Evolutionary conservation across 2,329 filamentous ascomycete species (phyloP), one percentile per base, ranked within the genome.

Genomic region (Nemania sp.): DNA sequence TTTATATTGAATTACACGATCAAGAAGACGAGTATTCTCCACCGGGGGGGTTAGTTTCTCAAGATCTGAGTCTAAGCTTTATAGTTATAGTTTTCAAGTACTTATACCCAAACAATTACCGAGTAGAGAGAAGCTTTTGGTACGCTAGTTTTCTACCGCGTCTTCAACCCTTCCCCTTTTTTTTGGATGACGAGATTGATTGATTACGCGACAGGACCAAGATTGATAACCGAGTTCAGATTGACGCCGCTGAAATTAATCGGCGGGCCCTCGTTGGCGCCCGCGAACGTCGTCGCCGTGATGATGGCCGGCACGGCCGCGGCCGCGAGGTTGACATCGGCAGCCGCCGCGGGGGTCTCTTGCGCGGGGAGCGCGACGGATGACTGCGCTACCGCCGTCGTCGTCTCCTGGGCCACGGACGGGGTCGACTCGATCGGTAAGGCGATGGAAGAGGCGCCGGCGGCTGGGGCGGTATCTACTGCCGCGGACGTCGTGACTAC

Each of bases 231-330:
- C 26, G 70, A 78, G 57, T 62, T 74, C 22, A 78, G 66, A 54
- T 72, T 57, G 18, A 76, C 27, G 11, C 74, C 73, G 64, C 56
- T 71, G 22, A 78, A 67, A 29, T 77, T 57, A 53, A 78, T 74
- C 15, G 75, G 63, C 10, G 76, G 73, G 4, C 74, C 75, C 58
- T 74, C 66, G 58, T 75, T 76, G 1, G 68, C 74, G 41, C 75
- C 76, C 10, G 65, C 55, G 27, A 76, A 74, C 5, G 73, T 70
- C 24, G 72, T 74, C 10, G 72, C 68, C 29, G 73, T 72, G 6
- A 73, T 54, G 24, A 69, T 62, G 20, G 73, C 68, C 20, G 66
- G 66, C 24, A 59, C 45, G 11, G 11, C 32, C 4, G 59, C 66
- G 22, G 66, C 47, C n/a, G 60, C 64, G 51, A 65, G 67, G 51